A percentile compares a stretch with the other conserved stretches of the same genome.
Evolutionary conservation across 345 rosid species (phyloP).

Genomic region (Aquilaria sinensis): DNA sequence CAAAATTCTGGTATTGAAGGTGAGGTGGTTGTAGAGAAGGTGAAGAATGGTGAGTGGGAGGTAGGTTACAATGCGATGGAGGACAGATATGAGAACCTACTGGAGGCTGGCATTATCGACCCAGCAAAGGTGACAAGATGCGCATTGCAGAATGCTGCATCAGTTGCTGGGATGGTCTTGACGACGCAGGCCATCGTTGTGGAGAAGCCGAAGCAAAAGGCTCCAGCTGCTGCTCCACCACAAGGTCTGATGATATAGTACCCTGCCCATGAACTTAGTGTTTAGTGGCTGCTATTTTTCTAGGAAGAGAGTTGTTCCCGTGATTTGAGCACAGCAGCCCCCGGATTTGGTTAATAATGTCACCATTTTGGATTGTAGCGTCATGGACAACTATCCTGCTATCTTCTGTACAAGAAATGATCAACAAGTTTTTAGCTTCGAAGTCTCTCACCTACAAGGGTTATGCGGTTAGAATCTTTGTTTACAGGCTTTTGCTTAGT

Average conservation of each 20-base stretch:
- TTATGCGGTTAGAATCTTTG: too few relatives aligned
- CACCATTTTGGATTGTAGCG: too few relatives aligned
- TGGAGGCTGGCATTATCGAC: conserved; percentile 90
- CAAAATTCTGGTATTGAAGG: conserved; percentile 96
- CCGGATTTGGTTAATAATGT: too few relatives aligned
- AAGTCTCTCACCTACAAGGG: too few relatives aligned
- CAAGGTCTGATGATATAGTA: conserved; percentile 55
- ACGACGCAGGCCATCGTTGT: conserved; percentile 98
- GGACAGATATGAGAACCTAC: conserved; percentile 74
- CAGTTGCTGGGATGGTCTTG: conserved; percentile 96
- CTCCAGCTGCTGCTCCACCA: conserved; percentile 45
- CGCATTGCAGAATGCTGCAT: conserved; percentile 87
- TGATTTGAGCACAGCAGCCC: too few relatives aligned
- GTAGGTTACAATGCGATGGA: conserved; percentile 94
- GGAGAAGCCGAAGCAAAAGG: conserved; percentile 74
- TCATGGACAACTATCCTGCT: too few relatives aligned
- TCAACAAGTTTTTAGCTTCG: too few relatives aligned
- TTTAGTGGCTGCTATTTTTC: too few relatives aligned
- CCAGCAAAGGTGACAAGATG: conserved; percentile 96
- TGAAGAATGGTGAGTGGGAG: conserved; percentile 79
- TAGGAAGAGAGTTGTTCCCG: not conserved
- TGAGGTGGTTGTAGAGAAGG: conserved; percentile 88
- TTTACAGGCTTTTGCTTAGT: too few relatives aligned
- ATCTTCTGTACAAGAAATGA: too few relatives aligned
- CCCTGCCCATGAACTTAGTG: too few relatives aligned